Conservation (phyloP, 2,329 filamentous ascomycete genomes). For the Colletotrichum somersetense region DNA sequence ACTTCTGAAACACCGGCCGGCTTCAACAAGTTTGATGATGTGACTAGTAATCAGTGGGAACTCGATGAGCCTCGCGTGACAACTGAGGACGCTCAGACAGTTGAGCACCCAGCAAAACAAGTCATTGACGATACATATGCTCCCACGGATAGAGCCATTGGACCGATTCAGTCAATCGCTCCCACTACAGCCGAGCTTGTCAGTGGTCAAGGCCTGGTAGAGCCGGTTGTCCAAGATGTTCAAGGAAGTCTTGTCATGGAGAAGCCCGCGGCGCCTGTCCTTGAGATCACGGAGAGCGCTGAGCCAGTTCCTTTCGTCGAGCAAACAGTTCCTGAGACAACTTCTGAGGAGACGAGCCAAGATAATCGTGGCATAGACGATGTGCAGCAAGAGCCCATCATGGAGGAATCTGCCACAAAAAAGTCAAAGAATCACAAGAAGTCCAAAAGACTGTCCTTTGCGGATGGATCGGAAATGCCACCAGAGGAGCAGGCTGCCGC, state of each 20-base stretch:
- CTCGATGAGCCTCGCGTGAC: background rate
- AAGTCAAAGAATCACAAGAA: conserved; percentile 47
- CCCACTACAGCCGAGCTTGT: background rate
- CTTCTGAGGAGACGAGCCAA: background rate
- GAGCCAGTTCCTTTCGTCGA: background rate
- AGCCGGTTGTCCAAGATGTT: conserved; percentile 4
- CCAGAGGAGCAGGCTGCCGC: conserved; percentile 9
- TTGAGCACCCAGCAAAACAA: background rate
- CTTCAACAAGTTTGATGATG: background rate
- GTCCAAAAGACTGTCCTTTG: conserved; percentile 40
- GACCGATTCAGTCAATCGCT: background rate
- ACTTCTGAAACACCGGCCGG: background rate
- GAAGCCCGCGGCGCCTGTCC: background rate
- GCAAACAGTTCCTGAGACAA: background rate
- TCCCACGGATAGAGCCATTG: background rate
- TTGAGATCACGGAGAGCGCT: background rate
- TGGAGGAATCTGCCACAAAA: conserved; percentile 30
- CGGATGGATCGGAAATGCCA: background rate
- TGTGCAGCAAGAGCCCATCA: background rate
- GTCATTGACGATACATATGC: background rate
- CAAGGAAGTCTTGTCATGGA: conserved; percentile 31
- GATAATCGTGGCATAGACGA: background rate
- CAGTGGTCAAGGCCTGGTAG: background rate
- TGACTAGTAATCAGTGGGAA: background rate
- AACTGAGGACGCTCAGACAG: background rate